A percentile compares a stretch with the other conserved stretches of the same genome.
Conservation (phyloP, 2,329 filamentous ascomycete genomes). For the Stachybotrys chlorohalonatus region DNA sequence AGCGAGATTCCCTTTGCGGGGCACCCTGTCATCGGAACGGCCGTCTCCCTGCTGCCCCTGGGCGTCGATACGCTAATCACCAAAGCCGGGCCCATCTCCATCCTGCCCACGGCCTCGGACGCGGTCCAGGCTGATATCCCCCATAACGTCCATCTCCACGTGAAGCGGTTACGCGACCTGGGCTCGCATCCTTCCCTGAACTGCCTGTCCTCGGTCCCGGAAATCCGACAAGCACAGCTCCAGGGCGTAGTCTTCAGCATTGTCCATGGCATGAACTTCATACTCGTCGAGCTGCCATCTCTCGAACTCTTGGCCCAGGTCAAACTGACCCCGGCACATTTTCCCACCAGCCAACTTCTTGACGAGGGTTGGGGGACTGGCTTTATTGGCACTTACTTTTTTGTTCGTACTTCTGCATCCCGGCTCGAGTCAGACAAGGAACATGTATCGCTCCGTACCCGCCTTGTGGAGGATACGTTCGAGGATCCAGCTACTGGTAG, state of each 20-base stretch:
- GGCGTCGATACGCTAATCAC: constrained; percentile 36
- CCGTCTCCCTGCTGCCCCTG: constrained; percentile 35
- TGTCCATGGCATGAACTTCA: constrained; percentile 66
- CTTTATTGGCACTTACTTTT: constrained; percentile 51
- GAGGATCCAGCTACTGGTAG: constrained; percentile 58
- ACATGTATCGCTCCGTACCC: constrained; percentile 37
- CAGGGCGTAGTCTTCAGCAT: constrained; percentile 48
- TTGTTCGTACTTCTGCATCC: constrained; percentile 31
- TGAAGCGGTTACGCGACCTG: constrained; percentile 24
- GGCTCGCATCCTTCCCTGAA: constrained; percentile 8
- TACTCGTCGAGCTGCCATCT: constrained; percentile 52
- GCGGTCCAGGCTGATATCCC: constrained; percentile 56
- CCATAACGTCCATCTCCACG: constrained; percentile 57
- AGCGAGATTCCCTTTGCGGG: constrained; percentile 53
- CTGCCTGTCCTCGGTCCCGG: constrained; percentile 16
- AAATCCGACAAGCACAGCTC: constrained; percentile 26
- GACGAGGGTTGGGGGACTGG: constrained; percentile 47
- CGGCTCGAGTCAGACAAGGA: constrained; percentile 15
- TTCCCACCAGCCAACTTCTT: constrained; percentile 25
- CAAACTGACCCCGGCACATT: constrained; percentile 20
- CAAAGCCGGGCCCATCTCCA: constrained; percentile 47
- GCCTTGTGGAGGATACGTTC: constrained; percentile 46
- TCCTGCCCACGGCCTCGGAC: constrained; percentile 27
- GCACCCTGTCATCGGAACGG: constrained; percentile 51
- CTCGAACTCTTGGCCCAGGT: constrained; percentile 46